Conservation (phyloP, 371 early-diverging fungal genomes). For the Syncephalis fuscata region DNA sequence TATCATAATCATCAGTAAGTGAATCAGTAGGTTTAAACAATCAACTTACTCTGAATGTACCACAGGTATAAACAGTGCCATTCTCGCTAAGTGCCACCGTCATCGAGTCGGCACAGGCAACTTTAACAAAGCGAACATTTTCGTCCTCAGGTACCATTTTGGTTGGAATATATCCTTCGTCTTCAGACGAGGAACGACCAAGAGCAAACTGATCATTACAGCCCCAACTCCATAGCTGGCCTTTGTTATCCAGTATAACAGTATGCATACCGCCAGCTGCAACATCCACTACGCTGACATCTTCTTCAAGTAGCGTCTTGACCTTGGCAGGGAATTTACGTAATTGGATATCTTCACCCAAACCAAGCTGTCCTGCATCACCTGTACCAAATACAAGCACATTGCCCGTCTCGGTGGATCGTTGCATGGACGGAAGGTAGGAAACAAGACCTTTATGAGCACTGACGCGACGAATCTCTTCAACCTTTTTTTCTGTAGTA, state of each 20-base stretch:
- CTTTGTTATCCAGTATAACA: constrained; percentile 56
- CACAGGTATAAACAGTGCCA: constrained; percentile 89
- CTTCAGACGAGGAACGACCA: constrained; percentile 77
- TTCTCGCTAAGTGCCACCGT: constrained; percentile 75
- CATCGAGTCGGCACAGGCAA: constrained; percentile 87
- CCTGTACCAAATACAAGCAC: constrained; percentile 90
- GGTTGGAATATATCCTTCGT: constrained; percentile 8
- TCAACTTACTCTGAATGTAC: constrained; percentile 67
- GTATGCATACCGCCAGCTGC: constrained; percentile 85
- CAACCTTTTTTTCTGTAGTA: no score
- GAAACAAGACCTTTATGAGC: no score
- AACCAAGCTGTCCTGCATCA: constrained; percentile 93
- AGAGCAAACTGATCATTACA: constrained; percentile 98
- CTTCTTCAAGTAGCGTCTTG: constrained; percentile 31
- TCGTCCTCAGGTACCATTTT: constrained; percentile 36
- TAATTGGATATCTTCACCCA: constrained; percentile 62
- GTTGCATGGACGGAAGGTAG: no score
- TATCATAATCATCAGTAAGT: constrained; percentile 1
- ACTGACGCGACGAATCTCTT: no score
- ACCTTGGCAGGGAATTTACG: constrained; percentile 59
- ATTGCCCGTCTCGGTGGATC: constrained; percentile 21
- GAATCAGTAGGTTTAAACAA: not conserved
- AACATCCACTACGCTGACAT: constrained; percentile 45
- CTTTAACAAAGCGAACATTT: constrained; percentile 53
- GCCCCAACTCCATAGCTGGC: constrained; percentile 87